phyloP scores from a whole-genome alignment of 2,329 filamentous ascomycete genomes.

The Colletotrichum sublineola region DNA sequence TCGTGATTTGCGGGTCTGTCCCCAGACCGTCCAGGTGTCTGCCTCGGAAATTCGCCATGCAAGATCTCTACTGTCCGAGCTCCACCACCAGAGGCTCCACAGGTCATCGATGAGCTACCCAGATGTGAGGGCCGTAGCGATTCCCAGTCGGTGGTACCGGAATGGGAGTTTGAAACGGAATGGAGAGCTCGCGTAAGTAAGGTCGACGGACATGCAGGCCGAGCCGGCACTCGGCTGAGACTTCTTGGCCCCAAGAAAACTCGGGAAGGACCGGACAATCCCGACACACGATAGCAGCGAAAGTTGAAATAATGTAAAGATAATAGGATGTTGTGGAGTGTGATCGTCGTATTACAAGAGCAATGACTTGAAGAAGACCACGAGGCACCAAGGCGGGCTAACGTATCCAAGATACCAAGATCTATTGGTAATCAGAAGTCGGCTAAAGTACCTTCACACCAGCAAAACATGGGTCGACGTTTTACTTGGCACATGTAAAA shows the following conservation, averaged over 20 bases:
- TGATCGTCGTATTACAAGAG: not conserved
- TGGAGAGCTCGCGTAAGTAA: not conserved
- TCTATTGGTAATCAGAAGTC: slow-evolving; percentile 31
- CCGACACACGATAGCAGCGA: not conserved
- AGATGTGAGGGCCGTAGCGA: not conserved
- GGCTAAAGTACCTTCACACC: slow-evolving; percentile 2
- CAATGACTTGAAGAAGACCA: not conserved
- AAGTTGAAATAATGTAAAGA: not conserved
- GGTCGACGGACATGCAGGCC: not conserved
- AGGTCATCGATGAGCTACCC: not conserved
- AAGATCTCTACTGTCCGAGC: not conserved
- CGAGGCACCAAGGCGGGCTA: slow-evolving; percentile 23
- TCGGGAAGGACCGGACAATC: slow-evolving; percentile 11
- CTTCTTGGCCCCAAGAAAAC: slow-evolving; percentile 9
- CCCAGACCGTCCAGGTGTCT: not conserved
- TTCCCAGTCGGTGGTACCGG: too few relatives aligned
- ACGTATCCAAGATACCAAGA: slow-evolving; percentile 31
- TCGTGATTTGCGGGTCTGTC: not conserved
- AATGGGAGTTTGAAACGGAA: too few relatives aligned
- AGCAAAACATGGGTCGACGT: not conserved
- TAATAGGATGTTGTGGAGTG: not conserved
- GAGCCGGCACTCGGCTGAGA: slow-evolving; percentile 3
- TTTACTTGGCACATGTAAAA: slow-evolving; percentile 24
- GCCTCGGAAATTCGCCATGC: too few relatives aligned
- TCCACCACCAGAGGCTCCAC: slow-evolving; percentile 8